phyloP scores from a whole-genome alignment of 176 grass and related monocot genomes.

The Carex littledalei region DNA sequence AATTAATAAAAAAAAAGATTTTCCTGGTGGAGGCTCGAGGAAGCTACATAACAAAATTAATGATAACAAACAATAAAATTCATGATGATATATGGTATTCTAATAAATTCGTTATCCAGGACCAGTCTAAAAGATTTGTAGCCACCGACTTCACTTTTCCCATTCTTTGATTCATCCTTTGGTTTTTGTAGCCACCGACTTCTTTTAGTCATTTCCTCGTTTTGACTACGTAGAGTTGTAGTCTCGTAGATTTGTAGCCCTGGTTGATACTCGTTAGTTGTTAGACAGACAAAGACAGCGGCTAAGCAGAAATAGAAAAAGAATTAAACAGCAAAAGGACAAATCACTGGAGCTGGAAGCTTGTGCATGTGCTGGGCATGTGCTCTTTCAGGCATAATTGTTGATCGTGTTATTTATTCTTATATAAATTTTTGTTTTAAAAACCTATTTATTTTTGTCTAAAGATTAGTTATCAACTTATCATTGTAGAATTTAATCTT shows the following conservation, averaged over 20 bases:
- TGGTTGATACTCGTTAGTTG: not conserved
- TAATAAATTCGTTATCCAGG: not conserved
- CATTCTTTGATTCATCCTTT: constrained; percentile 7
- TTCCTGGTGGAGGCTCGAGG: not conserved
- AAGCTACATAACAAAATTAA: not conserved
- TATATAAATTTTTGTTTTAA: no score
- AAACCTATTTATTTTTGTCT: no score
- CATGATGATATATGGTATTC: not conserved
- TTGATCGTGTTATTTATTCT: not conserved
- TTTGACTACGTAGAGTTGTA: not conserved
- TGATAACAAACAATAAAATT: not conserved
- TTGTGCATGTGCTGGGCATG: constrained; percentile 20
- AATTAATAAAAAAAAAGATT: not conserved
- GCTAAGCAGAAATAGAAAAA: not conserved
- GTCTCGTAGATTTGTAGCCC: not conserved
- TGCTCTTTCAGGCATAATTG: constrained; percentile 3
- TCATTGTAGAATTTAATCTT: no score
- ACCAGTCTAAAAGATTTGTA: not conserved
- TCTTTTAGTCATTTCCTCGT: not conserved
- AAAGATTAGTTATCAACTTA: no score
- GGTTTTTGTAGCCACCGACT: constrained; percentile 4
- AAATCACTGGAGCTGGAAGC: not conserved
- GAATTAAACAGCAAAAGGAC: constrained; percentile 3
- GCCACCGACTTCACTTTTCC: not conserved
- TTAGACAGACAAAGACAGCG: not conserved